Evolutionary conservation across 768 basidiomycete species (phyloP).

Genomic region (Hirschioporus abietinus): DNA sequence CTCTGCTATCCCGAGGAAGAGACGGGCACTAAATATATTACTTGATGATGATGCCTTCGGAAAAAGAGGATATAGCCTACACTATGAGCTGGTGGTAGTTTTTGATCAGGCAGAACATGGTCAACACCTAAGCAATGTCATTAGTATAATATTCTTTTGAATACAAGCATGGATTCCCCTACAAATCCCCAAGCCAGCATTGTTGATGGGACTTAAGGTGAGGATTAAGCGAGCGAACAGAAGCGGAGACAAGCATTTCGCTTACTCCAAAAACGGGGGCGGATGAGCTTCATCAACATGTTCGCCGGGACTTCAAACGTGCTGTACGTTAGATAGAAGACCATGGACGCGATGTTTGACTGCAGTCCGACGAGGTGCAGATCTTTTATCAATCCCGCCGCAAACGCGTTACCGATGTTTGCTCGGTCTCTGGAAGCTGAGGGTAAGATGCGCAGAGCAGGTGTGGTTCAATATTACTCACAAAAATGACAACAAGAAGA

Average conservation of each 20-base stretch:
- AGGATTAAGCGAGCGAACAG: slow-evolving; percentile 5
- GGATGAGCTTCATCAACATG: slow-evolving; percentile 30
- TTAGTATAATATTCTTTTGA: not conserved
- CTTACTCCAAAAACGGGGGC: slow-evolving; percentile 33
- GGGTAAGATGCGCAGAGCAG: not conserved
- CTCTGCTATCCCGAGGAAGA: slow-evolving; percentile 44
- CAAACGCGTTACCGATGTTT: slow-evolving; percentile 39
- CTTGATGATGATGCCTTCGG: not conserved
- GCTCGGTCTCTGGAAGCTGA: slow-evolving; percentile 32
- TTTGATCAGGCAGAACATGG: slow-evolving; percentile 33
- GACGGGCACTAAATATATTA: slow-evolving; percentile 24
- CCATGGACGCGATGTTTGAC: slow-evolving; percentile 33
- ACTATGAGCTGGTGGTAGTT: slow-evolving; percentile 24
- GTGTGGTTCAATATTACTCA: slow-evolving; percentile 7
- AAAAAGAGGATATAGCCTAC: slow-evolving; percentile 15
- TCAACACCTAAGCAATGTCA: slow-evolving; percentile 18
- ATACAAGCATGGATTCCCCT: not conserved
- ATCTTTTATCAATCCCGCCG: slow-evolving; percentile 38
- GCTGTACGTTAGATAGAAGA: slow-evolving; percentile 36
- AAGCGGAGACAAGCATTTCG: slow-evolving; percentile 8
- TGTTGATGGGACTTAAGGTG: slow-evolving; percentile 30
- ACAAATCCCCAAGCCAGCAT: slow-evolving; percentile 36
- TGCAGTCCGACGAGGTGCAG: slow-evolving; percentile 27
- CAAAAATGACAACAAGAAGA: slow-evolving; percentile 36
- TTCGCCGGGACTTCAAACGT: slow-evolving; percentile 36